Evolutionary conservation across 2,329 filamentous ascomycete species (phyloP), one percentile per base, ranked within the genome.

Genomic region (Zymoseptoria crescenta): DNA sequence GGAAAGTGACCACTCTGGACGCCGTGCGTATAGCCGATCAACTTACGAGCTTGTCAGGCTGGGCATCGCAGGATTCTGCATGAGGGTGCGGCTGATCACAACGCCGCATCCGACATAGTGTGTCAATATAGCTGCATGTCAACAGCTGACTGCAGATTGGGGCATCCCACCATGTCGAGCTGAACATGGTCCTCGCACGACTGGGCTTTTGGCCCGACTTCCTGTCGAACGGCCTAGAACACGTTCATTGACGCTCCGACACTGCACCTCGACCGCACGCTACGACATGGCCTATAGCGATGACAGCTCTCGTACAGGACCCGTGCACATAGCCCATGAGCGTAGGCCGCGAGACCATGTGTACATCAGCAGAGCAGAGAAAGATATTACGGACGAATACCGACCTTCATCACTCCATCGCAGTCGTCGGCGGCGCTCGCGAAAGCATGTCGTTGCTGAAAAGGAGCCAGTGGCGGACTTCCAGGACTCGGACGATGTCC

Each of bases 401-500:
- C 35, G 35, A n/a, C n/a, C 35, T 45, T 45, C 35, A n/a, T 45
- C 35, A 16, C 35, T 16, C 13, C 35, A 16, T 16, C 35, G 35
- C n/a, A 45, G 35, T 16, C 35, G 35, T 7, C 35, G 35, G 13
- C 35, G 35, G n/a, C 35, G 35, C 13, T n/a, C 35, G 13, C 35
- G 35, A 45, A 45, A 45, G n/a, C 35, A 45, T 13, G n/a, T 45
- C n/a, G 35, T 45, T 7, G 35, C 7, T 45, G 35, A 45, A 45
- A 16, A 16, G 5, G 35, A 45, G 35, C 35, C 35, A 16, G 35
- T 16, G 35, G 35, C 35, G n/a, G 35, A 45, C n/a, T 45, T 45
- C 45, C 57, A 62, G 57, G 57, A 62, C 29, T 56, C 54, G 3
- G 59, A 62, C 24, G 57, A 62, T 57, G 48, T 59, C 5, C 57